These are phyloP conservation scores for Malbranchea zuffiana DNA, from an alignment of 2,329 filamentous ascomycete genomes.

Conservation along the genomic window DNA sequence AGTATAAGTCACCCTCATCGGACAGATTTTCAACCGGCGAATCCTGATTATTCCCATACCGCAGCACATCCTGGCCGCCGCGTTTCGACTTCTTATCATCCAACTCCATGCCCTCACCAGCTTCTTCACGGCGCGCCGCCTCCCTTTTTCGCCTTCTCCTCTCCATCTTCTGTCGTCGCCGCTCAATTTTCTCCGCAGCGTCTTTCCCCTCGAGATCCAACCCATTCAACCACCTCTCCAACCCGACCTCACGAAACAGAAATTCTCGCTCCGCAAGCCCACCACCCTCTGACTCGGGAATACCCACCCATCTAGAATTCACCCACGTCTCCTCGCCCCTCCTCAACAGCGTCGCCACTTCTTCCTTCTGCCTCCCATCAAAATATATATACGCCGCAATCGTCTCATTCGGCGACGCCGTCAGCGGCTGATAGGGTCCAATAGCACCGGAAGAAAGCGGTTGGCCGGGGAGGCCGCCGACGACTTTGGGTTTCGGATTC, in stretches of 20 bases:
- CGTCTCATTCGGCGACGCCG: conserved; percentile 86
- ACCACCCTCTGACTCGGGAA: conserved; percentile 81
- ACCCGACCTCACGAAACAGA: conserved; percentile 87
- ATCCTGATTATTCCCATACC: conserved; percentile 67
- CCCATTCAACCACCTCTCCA: conserved; percentile 94
- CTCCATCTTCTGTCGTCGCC: conserved; percentile 58
- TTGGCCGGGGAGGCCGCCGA: conserved; percentile 56
- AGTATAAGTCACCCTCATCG: conserved; percentile 54
- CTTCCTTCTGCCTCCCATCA: conserved; percentile 86
- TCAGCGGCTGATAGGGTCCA: conserved; percentile 81
- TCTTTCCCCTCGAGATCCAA: conserved; percentile 90
- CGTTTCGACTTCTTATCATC: conserved; percentile 24
- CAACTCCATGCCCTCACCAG: conserved; percentile 28
- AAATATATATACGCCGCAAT: conserved; percentile 99
- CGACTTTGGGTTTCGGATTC: conserved; percentile 68
- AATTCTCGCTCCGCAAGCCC: conserved; percentile 95
- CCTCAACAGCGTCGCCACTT: conserved; percentile 84
- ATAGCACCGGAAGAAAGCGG: conserved; percentile 46
- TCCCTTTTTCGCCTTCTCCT: conserved; percentile 71
- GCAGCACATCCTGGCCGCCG: conserved; percentile 49
- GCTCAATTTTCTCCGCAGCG: conserved; percentile 66
- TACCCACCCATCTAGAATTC: conserved; percentile 93
- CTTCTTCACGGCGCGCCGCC: conserved; percentile 45
- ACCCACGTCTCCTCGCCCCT: conserved; percentile 98
- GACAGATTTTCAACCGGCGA: conserved; percentile 63